Percentiles rank a stretch among this genome's conserved stretches.
Conservation (phyloP, 1,284 basidiomycete genomes). For the Thecaphora thlaspeos region DNA sequence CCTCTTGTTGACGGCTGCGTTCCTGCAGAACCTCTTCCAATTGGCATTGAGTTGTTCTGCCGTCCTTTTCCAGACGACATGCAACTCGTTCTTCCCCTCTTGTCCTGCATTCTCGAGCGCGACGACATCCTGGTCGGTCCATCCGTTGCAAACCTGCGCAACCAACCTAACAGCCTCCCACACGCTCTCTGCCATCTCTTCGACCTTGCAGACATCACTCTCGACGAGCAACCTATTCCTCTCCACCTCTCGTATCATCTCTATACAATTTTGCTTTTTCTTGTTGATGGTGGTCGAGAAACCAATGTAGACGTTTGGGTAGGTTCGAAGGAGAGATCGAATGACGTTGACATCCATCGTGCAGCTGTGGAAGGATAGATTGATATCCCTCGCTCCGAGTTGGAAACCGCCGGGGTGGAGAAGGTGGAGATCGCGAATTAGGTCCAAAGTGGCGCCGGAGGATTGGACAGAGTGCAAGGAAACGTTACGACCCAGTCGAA, state of each 20-base stretch:
- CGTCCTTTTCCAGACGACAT: neutral
- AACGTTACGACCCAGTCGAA: slow-evolving; percentile 36
- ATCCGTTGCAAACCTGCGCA: neutral
- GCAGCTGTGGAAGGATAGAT: slow-evolving; percentile 49
- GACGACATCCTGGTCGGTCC: neutral
- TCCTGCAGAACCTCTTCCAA: neutral
- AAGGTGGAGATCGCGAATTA: slow-evolving; percentile 30
- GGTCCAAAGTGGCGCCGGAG: slow-evolving; percentile 34
- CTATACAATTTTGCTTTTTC: slow-evolving; percentile 27
- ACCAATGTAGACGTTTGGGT: slow-evolving; percentile 47
- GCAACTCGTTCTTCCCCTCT: neutral
- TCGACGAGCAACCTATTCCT: slow-evolving; percentile 39
- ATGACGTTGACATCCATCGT: slow-evolving; percentile 47
- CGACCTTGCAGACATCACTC: slow-evolving; percentile 42
- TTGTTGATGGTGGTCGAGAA: slow-evolving; percentile 52
- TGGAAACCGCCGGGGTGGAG: slow-evolving; percentile 14
- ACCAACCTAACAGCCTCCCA: slow-evolving; percentile 11
- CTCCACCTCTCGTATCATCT: slow-evolving; percentile 31
- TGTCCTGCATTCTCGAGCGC: neutral
- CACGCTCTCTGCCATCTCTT: slow-evolving; percentile 22
- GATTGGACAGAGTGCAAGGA: slow-evolving; percentile 53
- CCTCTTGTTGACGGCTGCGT: neutral
- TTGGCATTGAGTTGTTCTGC: neutral
- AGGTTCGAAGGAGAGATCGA: slow-evolving; percentile 26
- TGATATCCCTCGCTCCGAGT: slow-evolving; percentile 11